Conservation (phyloP, 805 yeast species). For the Monosporozyma aquatica region DNA sequence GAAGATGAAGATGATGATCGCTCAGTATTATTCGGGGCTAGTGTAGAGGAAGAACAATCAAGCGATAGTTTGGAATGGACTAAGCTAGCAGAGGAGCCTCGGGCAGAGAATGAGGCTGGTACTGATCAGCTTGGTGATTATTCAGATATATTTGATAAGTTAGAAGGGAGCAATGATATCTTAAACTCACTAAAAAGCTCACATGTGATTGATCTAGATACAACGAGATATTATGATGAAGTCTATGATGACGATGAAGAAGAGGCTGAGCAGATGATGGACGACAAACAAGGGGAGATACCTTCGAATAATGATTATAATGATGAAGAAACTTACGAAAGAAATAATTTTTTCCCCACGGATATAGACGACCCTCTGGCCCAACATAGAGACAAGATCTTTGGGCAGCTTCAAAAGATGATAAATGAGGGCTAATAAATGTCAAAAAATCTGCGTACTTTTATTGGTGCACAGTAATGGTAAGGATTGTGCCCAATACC, state of each 20-base stretch:
- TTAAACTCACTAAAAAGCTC: conserved; percentile 16
- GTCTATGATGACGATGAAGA: conserved; percentile 56
- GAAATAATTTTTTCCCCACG: conserved; percentile 47
- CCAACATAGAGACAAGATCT: conserved; percentile 52
- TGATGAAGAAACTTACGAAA: conserved; percentile 36
- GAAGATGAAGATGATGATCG: conserved; percentile 75
- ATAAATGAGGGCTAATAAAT: conserved; percentile 28
- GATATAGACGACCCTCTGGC: conserved; percentile 57
- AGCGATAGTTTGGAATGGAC: neutral
- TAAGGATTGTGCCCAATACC: too few relatives aligned
- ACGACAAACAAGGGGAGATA: conserved; percentile 25
- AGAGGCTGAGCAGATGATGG: conserved; percentile 45
- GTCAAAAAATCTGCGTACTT: too few relatives aligned
- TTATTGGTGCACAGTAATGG: too few relatives aligned
- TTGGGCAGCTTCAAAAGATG: conserved; percentile 48
- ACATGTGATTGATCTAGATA: conserved; percentile 31
- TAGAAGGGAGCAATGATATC: conserved; percentile 18
- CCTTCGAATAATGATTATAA: conserved; percentile 44
- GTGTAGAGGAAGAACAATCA: conserved; percentile 31
- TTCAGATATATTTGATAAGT: conserved; percentile 18
- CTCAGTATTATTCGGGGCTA: conserved; percentile 31
- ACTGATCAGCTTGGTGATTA: conserved; percentile 7
- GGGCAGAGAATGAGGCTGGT: neutral
- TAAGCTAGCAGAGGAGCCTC: conserved; percentile 3
- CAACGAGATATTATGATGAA: conserved; percentile 9